Percentiles rank a stretch among this genome's conserved stretches.
Evolutionary conservation across 2,329 filamentous ascomycete species (phyloP).

Genomic region (Scytalidium lignicola): DNA sequence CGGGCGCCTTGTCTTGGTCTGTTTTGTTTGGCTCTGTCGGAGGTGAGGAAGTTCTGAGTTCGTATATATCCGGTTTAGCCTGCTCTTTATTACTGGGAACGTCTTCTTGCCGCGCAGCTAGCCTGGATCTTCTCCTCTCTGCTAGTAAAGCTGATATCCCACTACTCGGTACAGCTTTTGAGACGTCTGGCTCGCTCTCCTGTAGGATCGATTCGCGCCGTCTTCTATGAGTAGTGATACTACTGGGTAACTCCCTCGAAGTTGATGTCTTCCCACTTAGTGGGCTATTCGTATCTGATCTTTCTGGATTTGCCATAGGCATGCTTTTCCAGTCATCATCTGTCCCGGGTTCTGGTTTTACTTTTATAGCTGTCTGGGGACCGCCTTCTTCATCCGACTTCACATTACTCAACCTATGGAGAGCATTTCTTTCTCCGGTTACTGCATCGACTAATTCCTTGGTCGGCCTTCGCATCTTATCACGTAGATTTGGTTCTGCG

Average conservation of each 20-base stretch:
- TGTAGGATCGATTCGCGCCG: conserved; percentile 26
- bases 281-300: conserved; percentile 24
- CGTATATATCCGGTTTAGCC: conserved; percentile 24
- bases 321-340: conserved; percentile 27
- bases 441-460: conserved; percentile 74
- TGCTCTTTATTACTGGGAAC: conserved; percentile 10
- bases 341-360: conserved; percentile 24
- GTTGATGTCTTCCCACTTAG: conserved; percentile 19
- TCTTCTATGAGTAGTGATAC: conserved; percentile 25
- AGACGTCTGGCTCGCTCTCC: conserved; percentile 14
- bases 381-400: conserved; percentile 20
- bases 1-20: conserved; percentile 10
- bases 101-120: conserved; percentile 18
- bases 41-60: conserved; percentile 21
- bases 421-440: conserved; percentile 51
- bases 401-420: conserved; percentile 17
- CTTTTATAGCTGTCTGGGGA: conserved; percentile 6
- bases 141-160: conserved; percentile 26
- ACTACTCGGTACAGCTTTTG: conserved; percentile 15
- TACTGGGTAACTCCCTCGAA: conserved; percentile 14
- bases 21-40: conserved; percentile 5
- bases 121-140: conserved; percentile 21
- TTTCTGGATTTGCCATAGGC: conserved; percentile 16
- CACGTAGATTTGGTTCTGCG: conserved; percentile 73
- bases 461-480: conserved; percentile 78